These are phyloP conservation scores for Wickerhamiella azyma DNA, from an alignment of 805 yeast species.

Conservation along the genomic window DNA sequence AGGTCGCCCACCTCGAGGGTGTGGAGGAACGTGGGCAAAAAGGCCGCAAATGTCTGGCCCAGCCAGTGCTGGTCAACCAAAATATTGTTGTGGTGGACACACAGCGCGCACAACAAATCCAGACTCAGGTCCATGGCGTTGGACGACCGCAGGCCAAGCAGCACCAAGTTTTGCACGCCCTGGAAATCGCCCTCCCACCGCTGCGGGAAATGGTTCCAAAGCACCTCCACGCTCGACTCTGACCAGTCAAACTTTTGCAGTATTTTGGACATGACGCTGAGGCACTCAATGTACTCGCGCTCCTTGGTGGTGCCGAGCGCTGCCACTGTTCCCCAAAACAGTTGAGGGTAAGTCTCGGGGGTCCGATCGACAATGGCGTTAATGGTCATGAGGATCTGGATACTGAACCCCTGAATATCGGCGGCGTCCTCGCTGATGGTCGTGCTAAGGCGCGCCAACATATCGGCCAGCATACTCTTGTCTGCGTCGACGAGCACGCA, in stretches of 20 bases:
- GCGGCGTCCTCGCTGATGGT: slow-evolving; percentile 80
- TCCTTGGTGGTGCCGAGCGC: slow-evolving; percentile 82
- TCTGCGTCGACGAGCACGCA: slow-evolving; percentile 71
- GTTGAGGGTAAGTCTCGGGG: slow-evolving; percentile 75
- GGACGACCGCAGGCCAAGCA: slow-evolving; percentile 74
- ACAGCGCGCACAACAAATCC: slow-evolving; percentile 57
- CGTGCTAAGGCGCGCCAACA: slow-evolving; percentile 84
- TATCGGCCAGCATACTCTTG: slow-evolving; percentile 77
- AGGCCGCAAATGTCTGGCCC: slow-evolving; percentile 58
- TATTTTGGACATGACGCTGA: slow-evolving; percentile 69
- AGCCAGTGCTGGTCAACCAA: slow-evolving; percentile 62
- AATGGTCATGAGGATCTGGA: slow-evolving; percentile 93
- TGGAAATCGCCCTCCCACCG: slow-evolving; percentile 92
- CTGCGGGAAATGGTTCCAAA: slow-evolving; percentile 78
- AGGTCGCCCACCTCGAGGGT: slow-evolving; percentile 46
- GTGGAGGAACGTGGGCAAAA: slow-evolving; percentile 73
- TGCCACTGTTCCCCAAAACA: slow-evolving; percentile 93
- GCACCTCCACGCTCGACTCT: slow-evolving; percentile 69
- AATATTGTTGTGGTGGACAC: slow-evolving; percentile 52
- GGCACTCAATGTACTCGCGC: slow-evolving; percentile 78
- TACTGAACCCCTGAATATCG: slow-evolving; percentile 91
- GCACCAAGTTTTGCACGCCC: slow-evolving; percentile 66
- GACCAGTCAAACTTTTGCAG: slow-evolving; percentile 77
- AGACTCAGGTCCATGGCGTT: slow-evolving; percentile 67
- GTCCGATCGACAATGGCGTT: slow-evolving; percentile 84